A percentile compares a stretch with the other conserved stretches of the same genome.
Conservation (phyloP, 805 yeast species). For the Torulaspora maleeae region DNA sequence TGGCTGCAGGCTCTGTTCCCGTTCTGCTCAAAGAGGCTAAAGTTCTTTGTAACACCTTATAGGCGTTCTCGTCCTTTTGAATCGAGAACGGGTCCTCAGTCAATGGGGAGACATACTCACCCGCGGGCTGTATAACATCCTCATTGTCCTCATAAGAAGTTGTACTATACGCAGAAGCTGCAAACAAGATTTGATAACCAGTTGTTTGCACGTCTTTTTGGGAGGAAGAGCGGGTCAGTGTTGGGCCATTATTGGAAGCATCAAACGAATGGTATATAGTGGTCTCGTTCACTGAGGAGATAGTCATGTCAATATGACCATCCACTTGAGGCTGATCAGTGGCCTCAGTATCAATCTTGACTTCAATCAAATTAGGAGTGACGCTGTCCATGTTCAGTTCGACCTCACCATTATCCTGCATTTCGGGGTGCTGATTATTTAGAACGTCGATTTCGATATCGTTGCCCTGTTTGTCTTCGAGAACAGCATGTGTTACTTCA, state of each 20-base stretch:
- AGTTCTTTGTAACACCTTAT: conserved; percentile 11
- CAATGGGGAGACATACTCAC: conserved; percentile 25
- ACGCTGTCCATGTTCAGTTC: background rate
- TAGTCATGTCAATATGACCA: background rate
- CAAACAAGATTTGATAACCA: conserved; percentile 19
- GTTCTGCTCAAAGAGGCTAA: conserved; percentile 10
- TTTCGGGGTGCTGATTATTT: background rate
- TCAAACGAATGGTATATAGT: conserved; percentile 19
- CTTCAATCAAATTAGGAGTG: background rate
- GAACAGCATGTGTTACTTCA: no score
- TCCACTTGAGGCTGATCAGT: background rate
- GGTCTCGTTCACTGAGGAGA: conserved; percentile 6
- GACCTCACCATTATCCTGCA: background rate
- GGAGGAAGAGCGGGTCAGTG: background rate
- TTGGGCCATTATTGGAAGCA: conserved; percentile 5
- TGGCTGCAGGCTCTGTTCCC: background rate
- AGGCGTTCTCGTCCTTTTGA: conserved; percentile 1
- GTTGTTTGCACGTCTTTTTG: background rate
- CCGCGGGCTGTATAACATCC: conserved; percentile 2
- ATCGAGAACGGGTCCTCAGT: conserved; percentile 17
- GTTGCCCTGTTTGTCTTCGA: background rate
- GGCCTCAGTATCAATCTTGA: background rate
- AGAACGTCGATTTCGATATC: background rate
- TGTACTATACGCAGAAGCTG: conserved; percentile 25
- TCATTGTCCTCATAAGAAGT: conserved; percentile 22